phyloP scores from a whole-genome alignment of 2,329 filamentous ascomycete genomes.

The Aspergillus sp. region DNA sequence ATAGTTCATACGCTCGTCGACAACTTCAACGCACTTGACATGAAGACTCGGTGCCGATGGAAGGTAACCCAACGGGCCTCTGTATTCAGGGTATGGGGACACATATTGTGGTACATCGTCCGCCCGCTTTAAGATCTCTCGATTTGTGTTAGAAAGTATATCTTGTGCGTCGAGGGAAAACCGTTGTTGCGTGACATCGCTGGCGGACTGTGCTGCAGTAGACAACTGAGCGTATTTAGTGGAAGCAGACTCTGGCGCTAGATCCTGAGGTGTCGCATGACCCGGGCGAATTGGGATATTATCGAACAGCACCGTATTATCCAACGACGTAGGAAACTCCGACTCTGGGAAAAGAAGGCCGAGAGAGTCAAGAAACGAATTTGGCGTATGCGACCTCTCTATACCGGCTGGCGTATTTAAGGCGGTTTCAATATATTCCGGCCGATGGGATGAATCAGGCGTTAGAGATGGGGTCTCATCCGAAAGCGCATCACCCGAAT shows the following conservation, averaged over 20 bases:
- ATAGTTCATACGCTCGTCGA: slow-evolving; percentile 14
- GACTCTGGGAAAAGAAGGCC: slow-evolving; percentile 15
- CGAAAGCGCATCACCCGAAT: slow-evolving; percentile 5
- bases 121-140: slow-evolving; percentile 18
- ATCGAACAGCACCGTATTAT: not conserved
- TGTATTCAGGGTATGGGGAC: slow-evolving; percentile 25
- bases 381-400: slow-evolving; percentile 10
- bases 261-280: not conserved
- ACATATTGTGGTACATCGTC: slow-evolving; percentile 16
- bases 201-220: slow-evolving; percentile 2
- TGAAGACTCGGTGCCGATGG: slow-evolving; percentile 25
- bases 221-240: not conserved
- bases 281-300: not conserved
- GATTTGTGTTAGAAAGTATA: slow-evolving; percentile 14
- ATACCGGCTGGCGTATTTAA: slow-evolving; percentile 11
- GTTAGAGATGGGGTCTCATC: slow-evolving; percentile 16
- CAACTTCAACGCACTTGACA: slow-evolving; percentile 20
- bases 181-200: slow-evolving; percentile 15
- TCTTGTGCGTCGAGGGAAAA: slow-evolving; percentile 17
- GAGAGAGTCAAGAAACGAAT: slow-evolving; percentile 15
- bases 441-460: slow-evolving; percentile 10
- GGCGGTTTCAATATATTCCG: slow-evolving; percentile 9
- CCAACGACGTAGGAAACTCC: slow-evolving; percentile 5
- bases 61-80: slow-evolving; percentile 21
- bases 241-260: not conserved